These are phyloP conservation scores for Nyctanthes arbortristis DNA, from an alignment of 257 asterid species.

Conservation along the genomic window DNA sequence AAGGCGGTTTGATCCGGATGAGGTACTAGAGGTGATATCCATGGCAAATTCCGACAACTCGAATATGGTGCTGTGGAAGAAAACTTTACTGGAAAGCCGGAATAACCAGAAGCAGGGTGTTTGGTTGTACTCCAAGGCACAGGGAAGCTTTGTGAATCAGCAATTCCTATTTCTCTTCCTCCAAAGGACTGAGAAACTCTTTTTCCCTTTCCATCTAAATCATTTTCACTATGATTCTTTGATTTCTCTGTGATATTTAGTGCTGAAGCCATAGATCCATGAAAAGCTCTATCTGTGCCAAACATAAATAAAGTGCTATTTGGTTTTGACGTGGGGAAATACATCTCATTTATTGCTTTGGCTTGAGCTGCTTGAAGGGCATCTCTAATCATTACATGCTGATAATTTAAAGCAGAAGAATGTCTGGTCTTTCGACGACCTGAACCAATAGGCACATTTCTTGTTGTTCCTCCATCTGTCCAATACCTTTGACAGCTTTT, in stretches of 20 bases:
- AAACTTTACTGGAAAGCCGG: slow-evolving; percentile 37
- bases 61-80: slow-evolving; percentile 23
- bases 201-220: slow-evolving; percentile 19
- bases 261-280: slow-evolving; percentile 24
- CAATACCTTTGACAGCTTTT: slow-evolving; percentile 90
- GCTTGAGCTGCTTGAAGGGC: slow-evolving; percentile 28
- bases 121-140: too few species aligned
- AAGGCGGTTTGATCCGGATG: too few species aligned
- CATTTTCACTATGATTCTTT: slow-evolving; percentile 21
- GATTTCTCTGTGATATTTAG: slow-evolving; percentile 28
- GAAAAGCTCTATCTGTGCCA: slow-evolving; percentile 34
- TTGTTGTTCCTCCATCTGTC: slow-evolving; percentile 90
- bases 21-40: too few species aligned
- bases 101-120: too few species aligned
- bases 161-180: slow-evolving; percentile 11
- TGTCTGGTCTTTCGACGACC: slow-evolving; percentile 74
- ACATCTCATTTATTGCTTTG: slow-evolving; percentile 35
- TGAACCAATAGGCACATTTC: slow-evolving; percentile 82
- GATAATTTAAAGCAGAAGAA: slow-evolving; percentile 27
- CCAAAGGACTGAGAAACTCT: slow-evolving; percentile 13
- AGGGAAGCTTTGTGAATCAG: slow-evolving; percentile 27
- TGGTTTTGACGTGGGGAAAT: slow-evolving; percentile 27
- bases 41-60: too few species aligned
- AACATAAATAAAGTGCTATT: slow-evolving; percentile 46
- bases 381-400: slow-evolving; percentile 33